Conservation (phyloP, 129 eudicot species). For the Solidago caesia region DNA sequence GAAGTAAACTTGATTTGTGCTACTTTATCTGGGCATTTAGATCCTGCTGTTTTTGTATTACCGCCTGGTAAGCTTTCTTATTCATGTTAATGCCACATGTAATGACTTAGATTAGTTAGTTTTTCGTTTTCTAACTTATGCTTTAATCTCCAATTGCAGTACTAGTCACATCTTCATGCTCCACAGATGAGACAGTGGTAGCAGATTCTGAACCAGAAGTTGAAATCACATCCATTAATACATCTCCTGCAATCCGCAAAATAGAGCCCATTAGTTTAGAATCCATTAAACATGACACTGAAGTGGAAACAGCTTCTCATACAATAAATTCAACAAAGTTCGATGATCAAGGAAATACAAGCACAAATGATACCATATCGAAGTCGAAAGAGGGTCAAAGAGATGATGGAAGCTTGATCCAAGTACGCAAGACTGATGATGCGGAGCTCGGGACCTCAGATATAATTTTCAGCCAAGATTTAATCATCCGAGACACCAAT, state of each 20-base stretch:
- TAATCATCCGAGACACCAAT: constrained; percentile 55
- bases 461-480: constrained; percentile 72
- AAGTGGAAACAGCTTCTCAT: constrained; percentile 26
- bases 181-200: constrained; percentile 96
- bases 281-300: constrained; percentile 34
- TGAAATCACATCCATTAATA: constrained; percentile 58
- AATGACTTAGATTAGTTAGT: not conserved
- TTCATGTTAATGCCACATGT: not conserved
- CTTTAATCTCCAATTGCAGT: constrained; percentile 50
- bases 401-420: constrained; percentile 22
- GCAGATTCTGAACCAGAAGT: constrained; percentile 93
- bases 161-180: constrained; percentile 82
- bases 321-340: constrained; percentile 19
- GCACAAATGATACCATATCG: constrained; percentile 20
- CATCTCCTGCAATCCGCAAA: constrained; percentile 29
- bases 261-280: constrained; percentile 24
- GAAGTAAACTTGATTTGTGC: constrained; percentile 71
- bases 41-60: constrained; percentile 55
- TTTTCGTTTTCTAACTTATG: constrained; percentile 9
- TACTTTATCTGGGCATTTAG: constrained; percentile 67
- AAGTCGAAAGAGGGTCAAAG: constrained; percentile 25
- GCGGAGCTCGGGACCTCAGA: constrained; percentile 55
- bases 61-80: constrained; percentile 64
- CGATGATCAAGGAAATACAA: constrained; percentile 28
- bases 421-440: constrained; percentile 28